Percentiles rank a stretch among this genome's conserved stretches.
Evolutionary conservation across 805 yeast species (phyloP).

Genomic region (Saccharomycopsis amapae): DNA sequence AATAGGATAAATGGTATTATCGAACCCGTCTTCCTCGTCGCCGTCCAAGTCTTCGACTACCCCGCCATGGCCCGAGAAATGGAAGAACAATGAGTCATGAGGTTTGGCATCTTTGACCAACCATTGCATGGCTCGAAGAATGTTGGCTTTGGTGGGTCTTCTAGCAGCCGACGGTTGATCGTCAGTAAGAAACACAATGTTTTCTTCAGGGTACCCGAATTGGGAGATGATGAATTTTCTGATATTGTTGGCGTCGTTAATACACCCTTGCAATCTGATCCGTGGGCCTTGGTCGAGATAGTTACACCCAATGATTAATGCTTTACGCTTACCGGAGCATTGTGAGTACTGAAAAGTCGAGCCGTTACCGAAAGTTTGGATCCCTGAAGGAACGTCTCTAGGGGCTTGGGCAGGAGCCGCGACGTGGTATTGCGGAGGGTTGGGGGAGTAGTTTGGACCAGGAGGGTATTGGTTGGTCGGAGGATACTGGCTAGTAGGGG

Average conservation of each 20-base stretch:
- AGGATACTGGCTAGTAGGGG: too few relatives aligned
- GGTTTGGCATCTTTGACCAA: conserved; percentile 64
- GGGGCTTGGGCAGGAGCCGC: too few relatives aligned
- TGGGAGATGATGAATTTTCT: conserved; percentile 33
- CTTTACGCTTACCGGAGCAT: conserved; percentile 68
- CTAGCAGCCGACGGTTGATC: conserved; percentile 41
- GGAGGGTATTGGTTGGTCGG: too few relatives aligned
- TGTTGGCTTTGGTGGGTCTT: conserved; percentile 64
- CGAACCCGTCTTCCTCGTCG: conserved; percentile 69
- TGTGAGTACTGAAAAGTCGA: conserved; percentile 42
- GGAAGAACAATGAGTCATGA: conserved; percentile 74
- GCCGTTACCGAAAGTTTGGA: not conserved
- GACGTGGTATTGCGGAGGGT: too few relatives aligned
- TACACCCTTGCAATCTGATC: conserved; percentile 66
- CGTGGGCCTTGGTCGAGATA: conserved; percentile 48
- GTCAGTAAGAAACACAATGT: conserved; percentile 55
- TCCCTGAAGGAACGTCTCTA: too few relatives aligned
- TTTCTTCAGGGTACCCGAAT: conserved; percentile 45
- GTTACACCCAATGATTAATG: conserved; percentile 71
- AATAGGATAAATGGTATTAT: conserved; percentile 66
- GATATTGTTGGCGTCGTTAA: conserved; percentile 63
- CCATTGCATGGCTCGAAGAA: conserved; percentile 78
- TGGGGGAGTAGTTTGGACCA: too few relatives aligned
- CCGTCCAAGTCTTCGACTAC: conserved; percentile 61
- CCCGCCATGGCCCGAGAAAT: conserved; percentile 86